Evolutionary conservation across 208 protist genomes (phyloP), one percentile per base, ranked within the genome.

Genomic region (Strigomonas oncopelti): DNA sequence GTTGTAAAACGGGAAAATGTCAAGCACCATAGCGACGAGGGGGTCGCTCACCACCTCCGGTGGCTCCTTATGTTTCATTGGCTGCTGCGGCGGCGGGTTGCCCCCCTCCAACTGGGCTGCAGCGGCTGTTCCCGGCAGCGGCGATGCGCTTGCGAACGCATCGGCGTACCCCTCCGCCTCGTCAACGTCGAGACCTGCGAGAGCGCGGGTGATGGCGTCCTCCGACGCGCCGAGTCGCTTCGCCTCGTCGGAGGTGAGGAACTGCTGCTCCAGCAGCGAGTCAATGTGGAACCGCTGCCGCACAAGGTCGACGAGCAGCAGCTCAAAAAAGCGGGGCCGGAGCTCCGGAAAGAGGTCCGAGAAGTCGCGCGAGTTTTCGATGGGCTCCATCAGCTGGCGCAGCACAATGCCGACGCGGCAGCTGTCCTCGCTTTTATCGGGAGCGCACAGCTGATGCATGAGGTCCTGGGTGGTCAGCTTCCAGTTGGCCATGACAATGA

Each of bases 281-380:
- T 91, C 83, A 56, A 95, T 87, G 64, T 81, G 75, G 56, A 95
- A 61, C 3, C 87, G 83, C 53, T 95, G 87, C 3, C 80, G 81
- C 14, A 93, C 84, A 11, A 95, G 59, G 42, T 91, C 90, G 27
- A 88, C 71, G 36, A 95, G 72, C 55, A 93, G 46, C 18, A 93
- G 62, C 59, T 92, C 84, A 48, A 86, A 87, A 53, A 82, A 95
- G 38, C 90, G 87, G 64, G 79, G 74, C n/a, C 86, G 78, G 29
- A 52, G 46, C 0, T 65, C 64, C 0, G 71, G 36, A 11, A 83
- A 77, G 5, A 77, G 77, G 24, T 84, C 83, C 22, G 80, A 71
- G 32, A 93, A 95, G 62, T 95, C 90, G 54, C 78, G 83, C 71
- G 87, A 88, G 71, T 93, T 85, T 14, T 76, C 48, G n/a, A 87